Evolutionary conservation across 2,329 filamentous ascomycete species (phyloP).

Genomic region (Volutella citrinella): DNA sequence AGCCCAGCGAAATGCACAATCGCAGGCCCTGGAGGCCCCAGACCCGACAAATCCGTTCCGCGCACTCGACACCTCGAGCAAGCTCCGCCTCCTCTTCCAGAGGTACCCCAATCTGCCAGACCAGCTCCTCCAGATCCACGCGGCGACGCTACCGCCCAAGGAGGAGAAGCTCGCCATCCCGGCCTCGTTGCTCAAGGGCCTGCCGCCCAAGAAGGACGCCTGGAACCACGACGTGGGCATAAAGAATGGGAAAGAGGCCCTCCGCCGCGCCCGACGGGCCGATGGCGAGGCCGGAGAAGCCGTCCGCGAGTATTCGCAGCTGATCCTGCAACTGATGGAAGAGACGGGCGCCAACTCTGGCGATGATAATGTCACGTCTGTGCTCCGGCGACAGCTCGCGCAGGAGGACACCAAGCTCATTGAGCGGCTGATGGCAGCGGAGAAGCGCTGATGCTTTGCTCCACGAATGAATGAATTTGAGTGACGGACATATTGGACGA

Average conservation of each 20-base stretch:
- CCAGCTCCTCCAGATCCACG: constrained; percentile 47
- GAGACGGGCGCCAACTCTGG: no score
- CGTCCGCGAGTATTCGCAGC: constrained; percentile 57
- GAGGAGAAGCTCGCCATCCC: constrained; percentile 27
- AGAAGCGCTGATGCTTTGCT: constrained; percentile 28
- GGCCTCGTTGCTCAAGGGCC: constrained; percentile 31
- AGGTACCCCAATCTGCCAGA: constrained; percentile 49
- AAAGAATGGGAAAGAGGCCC: constrained; percentile 50
- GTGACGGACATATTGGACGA: background rate
- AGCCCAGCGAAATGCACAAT: constrained; percentile 4
- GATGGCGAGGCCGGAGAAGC: constrained; percentile 56
- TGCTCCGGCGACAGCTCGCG: constrained; percentile 43
- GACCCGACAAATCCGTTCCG: constrained; percentile 45
- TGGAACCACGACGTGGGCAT: constrained; percentile 61
- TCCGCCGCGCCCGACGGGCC: constrained; percentile 48
- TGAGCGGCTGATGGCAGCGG: constrained; percentile 45
- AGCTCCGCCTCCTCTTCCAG: constrained; percentile 49
- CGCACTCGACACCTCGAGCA: constrained; percentile 47
- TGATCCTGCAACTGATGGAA: constrained; percentile 50
- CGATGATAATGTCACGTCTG: constrained; percentile 30
- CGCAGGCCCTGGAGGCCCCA: constrained; percentile 1
- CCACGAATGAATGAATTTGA: background rate
- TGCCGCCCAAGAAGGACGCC: constrained; percentile 34
- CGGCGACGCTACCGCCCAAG: constrained; percentile 46
- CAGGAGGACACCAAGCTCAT: constrained; percentile 49